phyloP scores from a whole-genome alignment of 2,329 filamentous ascomycete species.

The Mycosphaerella arachidis region DNA sequence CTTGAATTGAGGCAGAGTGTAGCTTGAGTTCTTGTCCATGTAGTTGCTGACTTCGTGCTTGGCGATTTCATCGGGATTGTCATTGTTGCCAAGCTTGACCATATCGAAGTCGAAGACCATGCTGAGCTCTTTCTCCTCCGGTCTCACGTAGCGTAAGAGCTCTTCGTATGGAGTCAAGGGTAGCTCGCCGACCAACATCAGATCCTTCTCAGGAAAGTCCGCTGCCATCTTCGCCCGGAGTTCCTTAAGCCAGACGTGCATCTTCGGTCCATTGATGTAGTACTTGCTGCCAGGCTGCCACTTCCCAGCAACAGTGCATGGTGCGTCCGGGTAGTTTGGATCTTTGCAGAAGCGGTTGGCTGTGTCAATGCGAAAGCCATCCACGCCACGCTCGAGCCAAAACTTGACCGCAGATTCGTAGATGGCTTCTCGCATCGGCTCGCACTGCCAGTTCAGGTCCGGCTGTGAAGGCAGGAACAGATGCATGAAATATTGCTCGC shows the following conservation, averaged over 20 bases:
- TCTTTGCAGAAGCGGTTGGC: slow-evolving; percentile 27
- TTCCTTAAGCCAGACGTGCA: slow-evolving; percentile 47
- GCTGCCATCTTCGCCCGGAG: slow-evolving; percentile 29
- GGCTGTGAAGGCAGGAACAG: slow-evolving; percentile 73
- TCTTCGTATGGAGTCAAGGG: slow-evolving; percentile 46
- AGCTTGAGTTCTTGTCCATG: slow-evolving; percentile 28
- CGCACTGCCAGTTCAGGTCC: slow-evolving; percentile 81
- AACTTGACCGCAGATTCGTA: slow-evolving; percentile 58
- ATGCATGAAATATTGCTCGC: slow-evolving; percentile 70
- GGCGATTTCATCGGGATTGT: slow-evolving; percentile 22
- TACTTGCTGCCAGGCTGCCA: slow-evolving; percentile 23
- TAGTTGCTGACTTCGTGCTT: slow-evolving; percentile 26
- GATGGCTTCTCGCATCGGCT: slow-evolving; percentile 62
- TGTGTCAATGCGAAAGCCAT: slow-evolving; percentile 38
- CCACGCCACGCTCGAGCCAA: slow-evolving; percentile 69
- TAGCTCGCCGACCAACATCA: slow-evolving; percentile 52
- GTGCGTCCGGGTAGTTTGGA: slow-evolving; percentile 22
- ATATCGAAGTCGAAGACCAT: slow-evolving; percentile 73
- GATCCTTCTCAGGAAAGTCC: slow-evolving; percentile 26
- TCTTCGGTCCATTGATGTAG: slow-evolving; percentile 36
- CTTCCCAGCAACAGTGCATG: slow-evolving; percentile 14
- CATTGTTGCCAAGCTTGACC: slow-evolving; percentile 43
- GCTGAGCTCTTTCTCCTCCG: slow-evolving; percentile 54
- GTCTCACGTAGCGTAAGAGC: slow-evolving; percentile 52
- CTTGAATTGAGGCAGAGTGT: slow-evolving; percentile 24